Evolutionary conservation across 345 rosid species (phyloP), one percentile per base, ranked within the genome.

Genomic region (Populus davidiana): DNA sequence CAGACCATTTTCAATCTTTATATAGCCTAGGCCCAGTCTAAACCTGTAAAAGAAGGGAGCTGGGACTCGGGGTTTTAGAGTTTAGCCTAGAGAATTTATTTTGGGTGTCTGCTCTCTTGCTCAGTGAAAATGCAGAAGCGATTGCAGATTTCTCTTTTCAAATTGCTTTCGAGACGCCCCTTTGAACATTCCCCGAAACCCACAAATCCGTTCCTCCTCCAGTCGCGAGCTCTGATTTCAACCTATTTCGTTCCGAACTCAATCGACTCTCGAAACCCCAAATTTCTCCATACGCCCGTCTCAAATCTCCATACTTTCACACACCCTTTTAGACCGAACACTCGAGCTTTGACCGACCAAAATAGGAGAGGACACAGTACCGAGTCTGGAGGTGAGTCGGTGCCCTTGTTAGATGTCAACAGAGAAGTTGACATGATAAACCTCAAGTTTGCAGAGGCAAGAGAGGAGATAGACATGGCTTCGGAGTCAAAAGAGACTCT

Each of bases 401-500:
- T 79, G 14, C 52, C 82, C 6, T 80, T 41, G 76, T 77, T 78
- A 71, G 94, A 96, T 72, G 86, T 86, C 71, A 88, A 91, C 91
- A 87, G 82, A 52, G 92, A 87, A 5, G 96, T 96, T 44, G 98
- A 93, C 84, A 67, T 73, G 86, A 92, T 96, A 75, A 93, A 96
- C 89, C 90, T 90, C 77, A 92, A 91, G 81, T 96, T 96, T 77
- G 99, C 90, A 16, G 98, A 96, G 85, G 99, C 99, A n/a, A 93
- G 99, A 67, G 97, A 96, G 81, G 99, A 96, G 93, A 91, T 93
- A 70, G 97, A 96, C 73, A 86, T 88, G 95, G 97, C 98, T n/a
- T 87, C 90, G 96, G 99, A 93, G 6, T 87, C 98, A 10, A 96
- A 96, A 31, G 99, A 96, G 84, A 93, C 98, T 14, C 91, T 93